Conservation (phyloP, 1,139 yeast species). For the Yamadazyma spencermartinsiae region DNA sequence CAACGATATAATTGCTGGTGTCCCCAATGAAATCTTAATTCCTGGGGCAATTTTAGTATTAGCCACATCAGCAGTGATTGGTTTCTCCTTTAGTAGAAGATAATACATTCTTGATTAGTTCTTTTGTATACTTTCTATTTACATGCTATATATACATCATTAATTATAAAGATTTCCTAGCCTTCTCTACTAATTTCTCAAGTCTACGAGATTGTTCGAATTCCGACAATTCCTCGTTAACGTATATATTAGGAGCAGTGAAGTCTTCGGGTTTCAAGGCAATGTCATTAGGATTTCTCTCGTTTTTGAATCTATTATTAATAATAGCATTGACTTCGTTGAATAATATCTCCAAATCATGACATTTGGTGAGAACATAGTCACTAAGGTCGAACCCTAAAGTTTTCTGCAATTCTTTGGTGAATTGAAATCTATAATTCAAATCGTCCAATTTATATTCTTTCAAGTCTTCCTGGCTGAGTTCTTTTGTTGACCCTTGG, state of each 20-base stretch:
- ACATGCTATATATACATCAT: conserved; percentile 8
- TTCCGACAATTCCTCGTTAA: conserved; percentile 43
- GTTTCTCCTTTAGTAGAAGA: conserved; percentile 46
- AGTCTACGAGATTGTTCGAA: conserved; percentile 31
- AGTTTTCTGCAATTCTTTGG: conserved; percentile 56
- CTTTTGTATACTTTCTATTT: conserved; percentile 6
- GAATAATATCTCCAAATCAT: conserved; percentile 46
- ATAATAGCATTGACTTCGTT: conserved; percentile 45
- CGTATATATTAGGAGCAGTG: conserved; percentile 48
- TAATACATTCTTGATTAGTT: conserved; percentile 10
- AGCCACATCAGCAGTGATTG: conserved; percentile 60
- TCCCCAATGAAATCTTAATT: conserved; percentile 58
- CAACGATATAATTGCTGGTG: conserved; percentile 48
- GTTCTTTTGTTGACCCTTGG: neutral
- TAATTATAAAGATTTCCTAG: conserved; percentile 21
- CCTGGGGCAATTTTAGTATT: conserved; percentile 65
- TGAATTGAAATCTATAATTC: conserved; percentile 54
- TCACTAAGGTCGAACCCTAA: conserved; percentile 74
- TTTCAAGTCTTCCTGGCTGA: conserved; percentile 17
- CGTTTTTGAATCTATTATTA: conserved; percentile 53
- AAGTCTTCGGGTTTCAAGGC: conserved; percentile 44
- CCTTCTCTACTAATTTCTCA: conserved; percentile 33
- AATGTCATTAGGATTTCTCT: conserved; percentile 72
- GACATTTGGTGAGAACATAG: conserved; percentile 51
- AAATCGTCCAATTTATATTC: conserved; percentile 44